A percentile compares a stretch with the other conserved stretches of the same genome.
Evolutionary conservation across 768 basidiomycete genomes (phyloP).

Genomic region (Clitopilus hobsonii): DNA sequence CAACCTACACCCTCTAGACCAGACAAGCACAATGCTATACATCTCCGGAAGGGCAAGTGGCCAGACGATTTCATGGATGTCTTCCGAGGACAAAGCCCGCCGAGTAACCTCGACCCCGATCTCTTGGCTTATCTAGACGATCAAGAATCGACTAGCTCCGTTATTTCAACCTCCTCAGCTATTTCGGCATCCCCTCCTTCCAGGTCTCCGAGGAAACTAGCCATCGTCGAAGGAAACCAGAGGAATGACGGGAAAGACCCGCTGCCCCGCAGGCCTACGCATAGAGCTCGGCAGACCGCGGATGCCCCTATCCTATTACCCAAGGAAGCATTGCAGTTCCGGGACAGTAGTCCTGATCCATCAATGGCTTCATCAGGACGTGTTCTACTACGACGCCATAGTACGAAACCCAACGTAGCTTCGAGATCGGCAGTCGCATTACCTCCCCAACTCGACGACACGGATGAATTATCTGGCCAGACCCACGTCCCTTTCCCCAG

Average conservation of each 20-base stretch:
- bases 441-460: constrained; percentile 26
- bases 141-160: constrained; percentile 14
- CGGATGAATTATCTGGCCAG: constrained; percentile 28
- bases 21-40: constrained; percentile 37
- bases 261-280: constrained; percentile 50
- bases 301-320: constrained; percentile 48
- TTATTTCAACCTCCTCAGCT: constrained; percentile 2
- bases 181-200: constrained; percentile 22
- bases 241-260: constrained; percentile 44
- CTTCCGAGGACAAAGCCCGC: constrained; percentile 33
- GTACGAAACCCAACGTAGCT: constrained; percentile 38
- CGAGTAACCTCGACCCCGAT: constrained; percentile 23
- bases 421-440: constrained; percentile 45
- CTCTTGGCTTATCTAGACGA: constrained; percentile 21
- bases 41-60: constrained; percentile 77
- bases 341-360: constrained; percentile 60
- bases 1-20: constrained; percentile 15
- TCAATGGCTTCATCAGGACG: constrained; percentile 30
- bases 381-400: constrained; percentile 53
- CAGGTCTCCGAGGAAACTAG: constrained; percentile 50
- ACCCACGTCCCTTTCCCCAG: constrained; percentile 65
- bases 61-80: constrained; percentile 75
- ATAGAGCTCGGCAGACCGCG: constrained; percentile 61
- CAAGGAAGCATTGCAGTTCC: constrained; percentile 40
- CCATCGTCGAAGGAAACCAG: constrained; percentile 41